Evolutionary conservation across 2,329 filamentous ascomycete species (phyloP).

Genomic region (Ascochyta lentis): DNA sequence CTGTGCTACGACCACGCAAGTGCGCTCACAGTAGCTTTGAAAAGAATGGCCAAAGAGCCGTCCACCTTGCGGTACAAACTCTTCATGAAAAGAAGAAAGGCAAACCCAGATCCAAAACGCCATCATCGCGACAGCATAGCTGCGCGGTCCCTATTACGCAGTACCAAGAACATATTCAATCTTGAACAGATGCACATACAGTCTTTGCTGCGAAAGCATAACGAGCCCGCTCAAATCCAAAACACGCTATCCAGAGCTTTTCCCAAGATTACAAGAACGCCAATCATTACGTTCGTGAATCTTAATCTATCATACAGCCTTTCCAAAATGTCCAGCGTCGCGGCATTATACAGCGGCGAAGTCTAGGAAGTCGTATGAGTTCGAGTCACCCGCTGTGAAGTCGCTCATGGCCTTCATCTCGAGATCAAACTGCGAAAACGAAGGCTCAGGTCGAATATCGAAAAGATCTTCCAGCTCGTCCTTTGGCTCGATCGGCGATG

Average conservation of each 20-base stretch:
- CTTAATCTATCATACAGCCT: constrained; percentile 39
- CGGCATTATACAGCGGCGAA: constrained; percentile 37
- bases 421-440: constrained; percentile 47
- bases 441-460: constrained; percentile 37
- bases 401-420: constrained; percentile 50
- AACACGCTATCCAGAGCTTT: constrained; percentile 6
- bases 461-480: constrained; percentile 47
- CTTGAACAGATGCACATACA: constrained; percentile 17
- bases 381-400: constrained; percentile 39
- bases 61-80: neutral
- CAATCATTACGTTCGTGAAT: constrained; percentile 39
- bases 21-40: neutral
- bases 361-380: constrained; percentile 44
- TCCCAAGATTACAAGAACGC: constrained; percentile 25
- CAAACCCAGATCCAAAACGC: constrained; percentile 2
- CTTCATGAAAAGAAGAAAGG: constrained; percentile 2
- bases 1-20: neutral
- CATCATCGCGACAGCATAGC: constrained; percentile 14
- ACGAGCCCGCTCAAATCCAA: constrained; percentile 17
- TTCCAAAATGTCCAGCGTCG: constrained; percentile 8
- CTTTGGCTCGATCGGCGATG: constrained; percentile 43
- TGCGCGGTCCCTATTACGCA: constrained; percentile 13
- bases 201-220: constrained; percentile 13
- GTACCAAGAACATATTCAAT: constrained; percentile 15
- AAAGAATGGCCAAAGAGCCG: constrained; percentile 13